Conservation (phyloP, 2,329 filamentous ascomycete species). For the Epichloe uncinata region DNA sequence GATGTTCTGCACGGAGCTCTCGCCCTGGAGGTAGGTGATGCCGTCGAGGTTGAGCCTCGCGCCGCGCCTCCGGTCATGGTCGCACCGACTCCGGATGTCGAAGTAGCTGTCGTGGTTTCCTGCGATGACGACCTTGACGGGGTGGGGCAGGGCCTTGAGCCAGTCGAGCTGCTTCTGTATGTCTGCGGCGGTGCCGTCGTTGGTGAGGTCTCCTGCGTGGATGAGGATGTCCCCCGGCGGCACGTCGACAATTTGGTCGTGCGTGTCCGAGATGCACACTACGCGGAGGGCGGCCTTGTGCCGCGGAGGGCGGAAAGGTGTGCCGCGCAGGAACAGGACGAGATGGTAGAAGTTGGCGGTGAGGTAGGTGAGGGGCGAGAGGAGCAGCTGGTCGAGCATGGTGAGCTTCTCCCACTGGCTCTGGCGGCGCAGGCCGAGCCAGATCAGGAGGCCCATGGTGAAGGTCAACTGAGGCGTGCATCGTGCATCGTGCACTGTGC, state of each 20-base stretch:
- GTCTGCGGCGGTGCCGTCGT: slow-evolving; percentile 55
- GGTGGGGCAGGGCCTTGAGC: slow-evolving; percentile 60
- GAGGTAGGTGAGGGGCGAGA: slow-evolving; percentile 54
- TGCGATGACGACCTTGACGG: slow-evolving; percentile 67
- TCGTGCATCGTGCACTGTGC: too few species aligned
- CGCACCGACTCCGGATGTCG: slow-evolving; percentile 48
- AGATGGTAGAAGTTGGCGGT: slow-evolving; percentile 49
- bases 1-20: slow-evolving; percentile 50
- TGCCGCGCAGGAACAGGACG: slow-evolving; percentile 54
- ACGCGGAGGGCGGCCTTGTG: slow-evolving; percentile 51
- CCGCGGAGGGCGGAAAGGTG: slow-evolving; percentile 44
- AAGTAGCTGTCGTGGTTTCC: slow-evolving; percentile 89
- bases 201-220: slow-evolving; percentile 77
- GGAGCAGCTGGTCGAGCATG: slow-evolving; percentile 48
- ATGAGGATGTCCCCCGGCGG: slow-evolving; percentile 75
- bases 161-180: slow-evolving; percentile 79
- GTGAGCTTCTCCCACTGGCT: slow-evolving; percentile 36
- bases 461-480: background rate
- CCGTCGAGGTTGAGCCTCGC: slow-evolving; percentile 49
- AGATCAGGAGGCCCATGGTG: slow-evolving; percentile 31
- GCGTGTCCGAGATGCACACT: slow-evolving; percentile 85
- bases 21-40: slow-evolving; percentile 65
- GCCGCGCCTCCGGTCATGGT: slow-evolving; percentile 39
- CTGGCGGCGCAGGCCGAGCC: slow-evolving; percentile 33
- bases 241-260: slow-evolving; percentile 48